Base-by-base conservation (phyloP, 768 basidiomycete species). In the Floccularia luteovirens region DNA sequence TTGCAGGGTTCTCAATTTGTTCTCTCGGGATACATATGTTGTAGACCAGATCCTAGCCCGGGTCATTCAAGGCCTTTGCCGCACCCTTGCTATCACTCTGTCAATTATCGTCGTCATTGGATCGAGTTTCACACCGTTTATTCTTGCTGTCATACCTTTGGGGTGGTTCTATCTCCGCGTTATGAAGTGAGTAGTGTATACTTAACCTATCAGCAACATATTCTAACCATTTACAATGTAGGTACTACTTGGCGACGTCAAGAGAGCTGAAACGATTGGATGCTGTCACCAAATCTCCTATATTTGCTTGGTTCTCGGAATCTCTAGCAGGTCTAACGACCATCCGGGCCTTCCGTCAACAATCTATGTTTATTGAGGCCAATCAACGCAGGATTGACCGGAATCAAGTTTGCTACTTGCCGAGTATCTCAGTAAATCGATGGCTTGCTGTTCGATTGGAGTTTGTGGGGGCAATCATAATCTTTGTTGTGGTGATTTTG, bases 221-320 rank as follows among this genome's bases (percentile, higher is more conserved):
- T 34, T 14, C 34, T 43, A 1, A 43, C 31, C 33, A 34, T 31
- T 16, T 34, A 7, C 32, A 34, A 34, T 17, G 23, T 48, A 90
- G 88, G 31, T 94, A 94, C 58, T 92, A 92, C 55, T 74, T 92
- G 5, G 70, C 86, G 2, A 90, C 89, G 0, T 88, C 84, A 1
- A 79, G 90, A 19, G 90, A 92, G 56, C 70, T 92, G 19, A 90
- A 92, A 57, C 85, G 90, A 11, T 69, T 93, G 11, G 90, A 92
- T 48, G 85, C 90, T 0, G 82, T 90, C 19, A 89, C 89, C 4
- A 80, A 87, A 27, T 90, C 88, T 0, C 92, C 93, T 1, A 90
- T 98, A 43, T 93, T 94, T 57, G 83, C 82, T 0, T 86, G 82
- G 80, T 89, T 89, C 55, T 83, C 83, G 1, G 88, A 89, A 55